phyloP scores from a whole-genome alignment of 495 filamentous ascomycete genomes.

The Annulohypoxylon moriforme region DNA sequence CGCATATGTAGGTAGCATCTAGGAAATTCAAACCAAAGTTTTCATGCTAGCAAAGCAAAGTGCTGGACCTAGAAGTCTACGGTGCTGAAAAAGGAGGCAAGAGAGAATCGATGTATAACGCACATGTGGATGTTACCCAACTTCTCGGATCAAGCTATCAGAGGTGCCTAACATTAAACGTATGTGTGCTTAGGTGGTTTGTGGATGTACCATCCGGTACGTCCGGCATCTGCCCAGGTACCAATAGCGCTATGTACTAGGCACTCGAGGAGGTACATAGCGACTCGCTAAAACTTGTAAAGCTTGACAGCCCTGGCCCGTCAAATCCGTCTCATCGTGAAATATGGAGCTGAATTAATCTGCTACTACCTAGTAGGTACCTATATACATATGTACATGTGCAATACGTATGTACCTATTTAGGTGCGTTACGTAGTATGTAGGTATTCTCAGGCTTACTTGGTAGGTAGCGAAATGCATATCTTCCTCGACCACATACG shows the following conservation, averaged over 20 bases:
- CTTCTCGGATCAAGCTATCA: background rate
- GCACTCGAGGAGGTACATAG: too few relatives aligned
- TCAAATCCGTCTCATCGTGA: too few relatives aligned
- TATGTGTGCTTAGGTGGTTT: background rate
- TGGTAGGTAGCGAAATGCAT: too few relatives aligned
- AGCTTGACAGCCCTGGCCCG: too few relatives aligned
- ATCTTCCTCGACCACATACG: too few relatives aligned
- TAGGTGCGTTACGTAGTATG: too few relatives aligned
- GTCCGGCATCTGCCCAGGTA: background rate
- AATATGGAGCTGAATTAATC: too few relatives aligned
- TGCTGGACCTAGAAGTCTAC: background rate
- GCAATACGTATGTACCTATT: too few relatives aligned
- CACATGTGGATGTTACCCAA: background rate
- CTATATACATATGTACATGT: background rate
- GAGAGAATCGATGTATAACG: background rate
- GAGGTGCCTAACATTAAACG: too few relatives aligned
- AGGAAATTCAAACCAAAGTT: background rate
- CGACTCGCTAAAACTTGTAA: background rate
- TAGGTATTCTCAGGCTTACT: too few relatives aligned
- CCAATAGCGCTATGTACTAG: slow-evolving; percentile 24
- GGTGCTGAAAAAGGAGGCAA: background rate
- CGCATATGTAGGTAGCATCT: background rate
- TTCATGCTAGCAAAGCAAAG: background rate
- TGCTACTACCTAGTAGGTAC: background rate
- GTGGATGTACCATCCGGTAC: slow-evolving; percentile 1